Evolutionary conservation across 768 basidiomycete species (phyloP).

Genomic region (Xerocomellus dryophilus): DNA sequence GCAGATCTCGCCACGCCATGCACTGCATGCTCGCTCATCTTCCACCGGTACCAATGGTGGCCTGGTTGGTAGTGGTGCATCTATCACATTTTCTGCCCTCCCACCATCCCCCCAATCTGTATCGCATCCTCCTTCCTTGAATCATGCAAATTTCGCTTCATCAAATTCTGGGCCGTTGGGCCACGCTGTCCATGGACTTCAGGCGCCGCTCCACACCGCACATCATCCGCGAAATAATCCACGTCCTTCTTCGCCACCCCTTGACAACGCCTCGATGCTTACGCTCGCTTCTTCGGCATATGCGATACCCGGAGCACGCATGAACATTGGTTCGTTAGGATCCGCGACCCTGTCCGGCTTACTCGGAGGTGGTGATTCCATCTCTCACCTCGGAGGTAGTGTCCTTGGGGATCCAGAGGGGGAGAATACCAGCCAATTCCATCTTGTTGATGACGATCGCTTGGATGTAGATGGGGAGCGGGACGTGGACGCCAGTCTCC

Average conservation of each 20-base stretch:
- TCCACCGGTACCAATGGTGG: conserved; percentile 51
- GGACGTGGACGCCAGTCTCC: conserved; percentile 83
- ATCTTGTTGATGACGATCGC: conserved; percentile 64
- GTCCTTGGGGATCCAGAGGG: conserved; percentile 47
- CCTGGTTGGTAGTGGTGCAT: conserved; percentile 46
- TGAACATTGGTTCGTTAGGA: conserved; percentile 41
- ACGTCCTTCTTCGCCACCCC: conserved; percentile 83
- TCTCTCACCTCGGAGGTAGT: conserved; percentile 71
- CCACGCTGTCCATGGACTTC: conserved; percentile 38
- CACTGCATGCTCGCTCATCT: conserved; percentile 58
- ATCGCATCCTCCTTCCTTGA: conserved; percentile 41
- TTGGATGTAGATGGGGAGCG: conserved; percentile 47
- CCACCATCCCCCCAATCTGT: conserved; percentile 46
- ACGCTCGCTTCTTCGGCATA: conserved; percentile 94
- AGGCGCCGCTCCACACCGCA: conserved; percentile 86
- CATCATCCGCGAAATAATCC: conserved; percentile 97
- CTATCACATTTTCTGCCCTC: conserved; percentile 73
- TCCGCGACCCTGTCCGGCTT: conserved; percentile 51
- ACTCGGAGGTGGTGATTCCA: conserved; percentile 51
- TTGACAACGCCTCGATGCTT: conserved; percentile 88
- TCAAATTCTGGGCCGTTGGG: conserved; percentile 33
- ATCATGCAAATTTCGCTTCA: conserved; percentile 17
- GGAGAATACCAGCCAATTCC: conserved; percentile 67
- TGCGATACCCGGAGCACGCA: conserved; percentile 60
- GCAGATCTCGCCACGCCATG: conserved; percentile 47